phyloP scores from a whole-genome alignment of 805 yeast species.

The Candida alai region DNA sequence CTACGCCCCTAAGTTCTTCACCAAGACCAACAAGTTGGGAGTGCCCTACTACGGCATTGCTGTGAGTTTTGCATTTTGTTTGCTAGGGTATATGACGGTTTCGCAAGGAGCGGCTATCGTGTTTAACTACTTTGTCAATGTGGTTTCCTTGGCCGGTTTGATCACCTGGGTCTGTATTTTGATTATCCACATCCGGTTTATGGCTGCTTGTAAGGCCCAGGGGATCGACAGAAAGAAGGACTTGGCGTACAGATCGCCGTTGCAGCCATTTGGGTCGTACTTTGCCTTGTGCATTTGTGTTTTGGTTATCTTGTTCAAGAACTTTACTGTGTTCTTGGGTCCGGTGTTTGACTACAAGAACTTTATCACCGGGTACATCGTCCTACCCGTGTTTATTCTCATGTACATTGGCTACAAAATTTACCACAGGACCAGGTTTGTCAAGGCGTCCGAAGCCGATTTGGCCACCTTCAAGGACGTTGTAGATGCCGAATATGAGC shows the following conservation, averaged over 20 bases:
- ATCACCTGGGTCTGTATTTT: conserved; percentile 72
- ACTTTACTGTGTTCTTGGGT: conserved; percentile 68
- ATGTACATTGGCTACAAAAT: conserved; percentile 58
- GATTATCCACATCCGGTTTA: conserved; percentile 63
- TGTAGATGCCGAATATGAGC: conserved; percentile 50
- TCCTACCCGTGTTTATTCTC: conserved; percentile 60
- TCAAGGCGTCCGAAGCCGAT: conserved; percentile 57
- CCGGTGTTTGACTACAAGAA: conserved; percentile 52
- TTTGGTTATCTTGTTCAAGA: conserved; percentile 59
- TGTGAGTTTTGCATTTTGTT: conserved; percentile 50
- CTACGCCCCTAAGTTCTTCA: conserved; percentile 66
- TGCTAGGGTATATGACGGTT: conserved; percentile 68
- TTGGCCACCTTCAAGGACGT: conserved; percentile 53
- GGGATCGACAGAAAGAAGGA: conserved; percentile 50
- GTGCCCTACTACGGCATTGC: conserved; percentile 62
- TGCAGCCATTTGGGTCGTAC: conserved; percentile 66
- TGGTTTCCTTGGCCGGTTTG: conserved; percentile 71
- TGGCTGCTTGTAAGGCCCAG: conserved; percentile 63
- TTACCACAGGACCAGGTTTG: conserved; percentile 44
- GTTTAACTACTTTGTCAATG: conserved; percentile 69
- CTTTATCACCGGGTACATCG: conserved; percentile 77
- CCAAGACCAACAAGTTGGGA: conserved; percentile 64
- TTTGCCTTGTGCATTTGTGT: conserved; percentile 52
- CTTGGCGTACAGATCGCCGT: conserved; percentile 61
- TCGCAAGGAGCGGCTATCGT: conserved; percentile 52